Evolutionary conservation across 495 filamentous ascomycete species (phyloP), one percentile per base, ranked within the genome.

Genomic region (Neurospora discreta): DNA sequence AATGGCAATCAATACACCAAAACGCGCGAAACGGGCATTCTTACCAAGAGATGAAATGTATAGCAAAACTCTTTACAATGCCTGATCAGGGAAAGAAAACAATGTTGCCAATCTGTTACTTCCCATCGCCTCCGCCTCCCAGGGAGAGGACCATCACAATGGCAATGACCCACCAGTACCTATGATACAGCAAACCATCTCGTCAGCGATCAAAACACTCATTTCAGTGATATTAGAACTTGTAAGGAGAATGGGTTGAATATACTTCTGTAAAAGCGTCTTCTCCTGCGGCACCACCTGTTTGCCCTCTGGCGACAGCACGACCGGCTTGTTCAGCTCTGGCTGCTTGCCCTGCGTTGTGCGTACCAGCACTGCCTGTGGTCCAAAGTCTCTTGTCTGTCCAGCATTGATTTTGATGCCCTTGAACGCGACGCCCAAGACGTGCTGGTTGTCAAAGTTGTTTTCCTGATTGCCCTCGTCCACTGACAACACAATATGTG

Each of bases 181-280:
- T 87, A 67, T 71, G 39, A 38, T 9, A 15, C 16, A 75, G 76
- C 69, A 74, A 70, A 40, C 70, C 68, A 73, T 20, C 52, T 44
- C 15, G 44, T 44, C 44, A 46, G 46, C 46, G 20, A 39, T 33
- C n/a, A 30, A 39, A 4, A 39, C 71, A 69, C 44, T 60, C 71
- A 36, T 33, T 23, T 30, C 52, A 40, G 7, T 13, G 26, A 8
- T 4, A n/a, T 74, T 60, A 82, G 79, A 80, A 81, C 74, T 60
- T 26, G 23, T 23, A 5, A 6, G 8, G 26, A 81, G 79, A 60
- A 75, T 39, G 43, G 30, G 26, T 39, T 10, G 16, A 60, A 85
- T 85, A 77, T 81, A 92, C 89, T 91, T 92, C 80, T 92, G 90
- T 65, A 92, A 78, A 73, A 92, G 87, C 0, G 84, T 84, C 85